Evolutionary conservation across 148 eudicot genomes (phyloP).

Genomic region (Agrostemma githago): DNA sequence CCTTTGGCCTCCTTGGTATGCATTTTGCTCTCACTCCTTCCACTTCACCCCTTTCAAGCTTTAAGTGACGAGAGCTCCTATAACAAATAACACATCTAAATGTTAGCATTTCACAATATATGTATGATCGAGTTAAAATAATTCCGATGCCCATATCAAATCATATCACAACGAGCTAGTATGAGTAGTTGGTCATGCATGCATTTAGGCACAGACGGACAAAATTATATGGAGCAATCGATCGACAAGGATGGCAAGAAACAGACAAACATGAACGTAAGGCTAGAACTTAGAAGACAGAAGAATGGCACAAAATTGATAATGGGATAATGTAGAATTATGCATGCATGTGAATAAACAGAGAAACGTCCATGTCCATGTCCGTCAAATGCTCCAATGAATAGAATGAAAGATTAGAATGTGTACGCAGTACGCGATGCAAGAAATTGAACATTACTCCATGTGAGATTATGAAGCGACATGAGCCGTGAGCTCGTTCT

Average conservation of each 20-base stretch:
- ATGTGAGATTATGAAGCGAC: constrained; percentile 17
- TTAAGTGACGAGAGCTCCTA: constrained; percentile 30
- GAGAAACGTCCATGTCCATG: constrained; percentile 6
- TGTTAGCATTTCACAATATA: not conserved
- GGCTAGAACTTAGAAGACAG: no score
- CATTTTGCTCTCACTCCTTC: constrained; percentile 36
- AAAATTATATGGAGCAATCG: no score
- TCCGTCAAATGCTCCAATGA: not conserved
- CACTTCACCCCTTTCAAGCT: constrained; percentile 24
- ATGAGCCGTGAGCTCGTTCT: constrained; percentile 15
- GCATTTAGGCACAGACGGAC: no score
- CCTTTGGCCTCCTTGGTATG: constrained; percentile 36
- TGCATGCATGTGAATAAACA: constrained; percentile 24
- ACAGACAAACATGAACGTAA: no score
- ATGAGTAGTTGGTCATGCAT: no score
- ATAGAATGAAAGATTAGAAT: constrained; percentile 3
- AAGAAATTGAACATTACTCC: not conserved
- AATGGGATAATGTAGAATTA: not conserved
- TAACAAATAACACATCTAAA: not conserved
- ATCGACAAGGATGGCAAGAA: no score
- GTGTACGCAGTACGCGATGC: constrained; percentile 16
- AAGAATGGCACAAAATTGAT: not conserved
- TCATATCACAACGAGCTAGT: no score
- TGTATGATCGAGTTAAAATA: no score
- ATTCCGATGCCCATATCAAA: no score